Conservation (phyloP, 2,329 filamentous ascomycete species). For the Apiospora malaysiana region DNA sequence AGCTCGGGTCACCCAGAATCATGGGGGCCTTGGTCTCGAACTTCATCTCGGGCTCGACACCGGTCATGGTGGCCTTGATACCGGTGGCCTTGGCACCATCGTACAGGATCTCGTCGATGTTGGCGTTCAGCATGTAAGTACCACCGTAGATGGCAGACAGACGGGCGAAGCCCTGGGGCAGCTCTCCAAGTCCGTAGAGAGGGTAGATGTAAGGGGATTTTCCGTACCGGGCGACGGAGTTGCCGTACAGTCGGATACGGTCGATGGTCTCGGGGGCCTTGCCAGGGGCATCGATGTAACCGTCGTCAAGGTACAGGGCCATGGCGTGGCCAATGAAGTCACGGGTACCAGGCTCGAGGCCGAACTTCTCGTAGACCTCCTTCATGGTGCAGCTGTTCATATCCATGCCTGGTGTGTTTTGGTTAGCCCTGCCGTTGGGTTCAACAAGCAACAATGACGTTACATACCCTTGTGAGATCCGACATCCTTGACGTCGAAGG, state of each 20-base stretch:
- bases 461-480: constrained; percentile 86
- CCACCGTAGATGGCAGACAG: constrained; percentile 98
- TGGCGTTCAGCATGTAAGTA: constrained; percentile 99
- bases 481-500: constrained; percentile 81
- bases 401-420: constrained; percentile 69
- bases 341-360: constrained; percentile 84
- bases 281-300: constrained; percentile 78
- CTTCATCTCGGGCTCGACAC: constrained; percentile 83
- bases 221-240: constrained; percentile 96
- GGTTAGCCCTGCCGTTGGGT: neutral
- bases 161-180: constrained; percentile 96
- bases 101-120: constrained; percentile 87
- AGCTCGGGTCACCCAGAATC: constrained; percentile 94
- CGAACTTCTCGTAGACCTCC: constrained; percentile 98
- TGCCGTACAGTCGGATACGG: constrained; percentile 94
- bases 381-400: constrained; percentile 85
- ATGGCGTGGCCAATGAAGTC: constrained; percentile 99
- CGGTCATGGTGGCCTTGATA: constrained; percentile 97
- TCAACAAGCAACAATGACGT: neutral
- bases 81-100: constrained; percentile 86
- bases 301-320: constrained; percentile 92
- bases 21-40: constrained; percentile 96
- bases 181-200: constrained; percentile 93
- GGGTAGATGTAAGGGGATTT: constrained; percentile 99
- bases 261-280: constrained; percentile 84